These are phyloP conservation scores for Globisporangium paddicum DNA, from an alignment of 352 stramenopile species.

Conservation along the genomic window DNA sequence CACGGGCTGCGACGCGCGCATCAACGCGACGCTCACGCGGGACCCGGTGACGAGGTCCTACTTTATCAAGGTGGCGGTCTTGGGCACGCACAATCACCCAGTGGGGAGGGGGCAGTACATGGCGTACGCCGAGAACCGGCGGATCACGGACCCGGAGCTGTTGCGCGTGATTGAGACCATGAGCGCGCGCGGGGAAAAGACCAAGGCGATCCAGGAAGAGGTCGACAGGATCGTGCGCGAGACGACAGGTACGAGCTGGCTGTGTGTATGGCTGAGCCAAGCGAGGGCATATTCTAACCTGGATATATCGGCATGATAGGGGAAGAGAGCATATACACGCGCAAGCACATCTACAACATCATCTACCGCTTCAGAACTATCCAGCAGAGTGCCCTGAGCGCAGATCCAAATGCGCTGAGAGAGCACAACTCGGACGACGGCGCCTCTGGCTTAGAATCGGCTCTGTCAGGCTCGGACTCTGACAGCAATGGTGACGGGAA, in stretches of 20 bases:
- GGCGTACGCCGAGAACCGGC: not conserved
- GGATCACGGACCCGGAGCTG: not conserved
- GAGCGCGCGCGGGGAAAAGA: not conserved
- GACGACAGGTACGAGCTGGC: not conserved
- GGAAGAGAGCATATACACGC: too few species aligned
- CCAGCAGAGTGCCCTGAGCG: not conserved
- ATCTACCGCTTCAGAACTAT: not conserved
- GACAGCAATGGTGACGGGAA: too few species aligned
- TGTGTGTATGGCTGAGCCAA: too few species aligned
- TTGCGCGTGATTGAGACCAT: not conserved
- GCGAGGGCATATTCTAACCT: too few species aligned
- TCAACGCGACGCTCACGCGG: not conserved
- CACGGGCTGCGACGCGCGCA: not conserved
- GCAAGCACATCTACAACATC: not conserved
- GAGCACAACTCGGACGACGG: not conserved
- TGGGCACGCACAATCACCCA: not conserved
- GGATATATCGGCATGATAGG: too few species aligned
- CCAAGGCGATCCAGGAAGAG: not conserved
- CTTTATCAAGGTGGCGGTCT: not conserved
- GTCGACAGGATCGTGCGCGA: not conserved
- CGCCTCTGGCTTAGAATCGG: too few species aligned
- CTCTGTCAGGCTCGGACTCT: too few species aligned
- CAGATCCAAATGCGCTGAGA: not conserved
- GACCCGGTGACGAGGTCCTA: too few species aligned
- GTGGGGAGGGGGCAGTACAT: not conserved